These are phyloP conservation scores for Sphagnum fallax DNA, from an alignment of 228 moss, liverwort and hornwort genomes.

Conservation along the genomic window DNA sequence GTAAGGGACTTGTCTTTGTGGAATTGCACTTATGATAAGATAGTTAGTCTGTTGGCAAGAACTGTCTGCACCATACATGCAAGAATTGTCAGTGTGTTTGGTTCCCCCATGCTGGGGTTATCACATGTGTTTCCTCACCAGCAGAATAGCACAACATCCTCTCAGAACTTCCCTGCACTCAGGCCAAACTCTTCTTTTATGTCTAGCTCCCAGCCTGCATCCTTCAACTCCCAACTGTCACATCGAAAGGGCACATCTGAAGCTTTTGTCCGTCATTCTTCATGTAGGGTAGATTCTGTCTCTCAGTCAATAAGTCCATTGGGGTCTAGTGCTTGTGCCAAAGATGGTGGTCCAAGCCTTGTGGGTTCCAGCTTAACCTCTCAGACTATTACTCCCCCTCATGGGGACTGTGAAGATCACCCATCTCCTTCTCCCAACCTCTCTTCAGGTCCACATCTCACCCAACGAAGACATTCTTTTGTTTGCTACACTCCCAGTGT, in stretches of 20 bases:
- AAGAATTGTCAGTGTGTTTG: conserved; percentile 72
- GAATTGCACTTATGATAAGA: conserved; percentile 90
- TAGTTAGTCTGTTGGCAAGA: conserved; percentile 77
- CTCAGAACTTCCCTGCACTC: conserved; percentile 23
- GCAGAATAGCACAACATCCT: conserved; percentile 23
- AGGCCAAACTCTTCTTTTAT: conserved; percentile 2
- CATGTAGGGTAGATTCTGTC: conserved; percentile 53
- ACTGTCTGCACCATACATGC: conserved; percentile 90
- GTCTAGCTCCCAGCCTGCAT: conserved; percentile 36
- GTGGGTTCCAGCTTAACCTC: conserved; percentile 36
- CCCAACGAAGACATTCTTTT: conserved; percentile 32
- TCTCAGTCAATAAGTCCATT: conserved; percentile 40
- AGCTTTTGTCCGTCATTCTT: conserved; percentile 44
- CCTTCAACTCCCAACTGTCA: conserved; percentile 39
- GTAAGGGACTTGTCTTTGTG: conserved; percentile 80
- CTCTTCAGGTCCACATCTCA: conserved; percentile 22
- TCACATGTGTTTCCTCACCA: conserved; percentile 68
- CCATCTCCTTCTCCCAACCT: conserved; percentile 33
- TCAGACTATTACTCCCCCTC: conserved; percentile 21
- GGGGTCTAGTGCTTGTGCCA: conserved; percentile 35
- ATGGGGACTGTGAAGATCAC: conserved; percentile 37
- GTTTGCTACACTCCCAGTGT: conserved; percentile 11
- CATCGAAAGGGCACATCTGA: conserved; percentile 36
- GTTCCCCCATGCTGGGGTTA: conserved; percentile 86
- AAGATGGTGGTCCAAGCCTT: conserved; percentile 24